A percentile compares a stretch with the other conserved stretches of the same genome.
These are phyloP conservation scores for Termitomyces eurrhizus DNA, from an alignment of 768 basidiomycete genomes.

Conservation along the genomic window DNA sequence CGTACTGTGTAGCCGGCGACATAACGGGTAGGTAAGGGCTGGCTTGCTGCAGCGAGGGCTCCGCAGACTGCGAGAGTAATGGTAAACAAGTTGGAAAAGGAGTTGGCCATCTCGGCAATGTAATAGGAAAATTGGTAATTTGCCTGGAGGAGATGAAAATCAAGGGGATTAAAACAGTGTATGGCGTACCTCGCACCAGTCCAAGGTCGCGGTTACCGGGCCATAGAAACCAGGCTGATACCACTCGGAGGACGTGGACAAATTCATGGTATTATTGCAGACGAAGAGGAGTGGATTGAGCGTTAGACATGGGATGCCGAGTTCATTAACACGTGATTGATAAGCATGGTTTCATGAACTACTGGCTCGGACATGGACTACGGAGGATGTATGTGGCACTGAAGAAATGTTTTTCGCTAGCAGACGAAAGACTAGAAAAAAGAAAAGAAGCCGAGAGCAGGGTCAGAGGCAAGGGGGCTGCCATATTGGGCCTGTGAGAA, in stretches of 20 bases:
- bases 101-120: constrained; percentile 75
- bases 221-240: constrained; percentile 51
- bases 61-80: constrained; percentile 52
- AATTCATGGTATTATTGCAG: constrained; percentile 25
- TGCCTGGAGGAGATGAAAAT: constrained; percentile 32
- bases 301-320: background rate
- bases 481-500: background rate
- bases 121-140: constrained; percentile 79
- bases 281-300: background rate
- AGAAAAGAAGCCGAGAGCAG: background rate
- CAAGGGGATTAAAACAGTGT: background rate
- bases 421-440: background rate
- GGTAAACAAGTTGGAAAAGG: constrained; percentile 65
- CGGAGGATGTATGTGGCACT: background rate
- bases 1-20: constrained; percentile 38
- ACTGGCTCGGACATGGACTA: background rate
- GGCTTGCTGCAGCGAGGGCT: constrained; percentile 26
- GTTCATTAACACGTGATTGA: constrained; percentile 10
- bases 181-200: constrained; percentile 66
- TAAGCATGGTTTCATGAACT: background rate
- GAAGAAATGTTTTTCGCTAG: background rate
- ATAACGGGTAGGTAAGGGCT: constrained; percentile 40
- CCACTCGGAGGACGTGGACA: constrained; percentile 29
- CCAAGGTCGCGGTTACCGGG: constrained; percentile 63
- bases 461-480: background rate